Percentiles rank a stretch among this genome's conserved stretches.
Evolutionary conservation across 2,329 filamentous ascomycete genomes (phyloP).

Genomic region (Coniochaeta pulveracea): DNA sequence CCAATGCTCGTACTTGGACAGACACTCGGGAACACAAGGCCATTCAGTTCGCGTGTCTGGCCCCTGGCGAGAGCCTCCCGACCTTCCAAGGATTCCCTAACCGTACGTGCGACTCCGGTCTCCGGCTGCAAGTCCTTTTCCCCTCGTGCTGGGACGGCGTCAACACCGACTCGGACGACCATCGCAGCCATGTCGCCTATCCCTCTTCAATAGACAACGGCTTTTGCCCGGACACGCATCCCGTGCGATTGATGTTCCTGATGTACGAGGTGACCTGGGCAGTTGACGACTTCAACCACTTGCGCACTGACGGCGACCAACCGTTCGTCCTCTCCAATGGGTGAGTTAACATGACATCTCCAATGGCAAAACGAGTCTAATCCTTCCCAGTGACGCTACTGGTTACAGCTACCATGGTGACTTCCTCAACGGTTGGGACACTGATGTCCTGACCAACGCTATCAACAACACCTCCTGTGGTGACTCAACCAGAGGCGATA

Average conservation of each 20-base stretch:
- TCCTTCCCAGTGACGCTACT: slow-evolving; percentile 20
- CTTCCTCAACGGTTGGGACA: slow-evolving; percentile 50
- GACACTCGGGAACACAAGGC: slow-evolving; percentile 26
- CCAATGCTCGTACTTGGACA: slow-evolving; percentile 35
- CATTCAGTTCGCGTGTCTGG: slow-evolving; percentile 8
- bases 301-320: slow-evolving; percentile 28
- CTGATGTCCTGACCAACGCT: slow-evolving; percentile 33
- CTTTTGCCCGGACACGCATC: slow-evolving; percentile 35
- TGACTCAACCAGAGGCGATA: slow-evolving; percentile 26
- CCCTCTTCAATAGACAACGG: slow-evolving; percentile 34
- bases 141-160: slow-evolving; percentile 12
- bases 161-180: slow-evolving; percentile 9
- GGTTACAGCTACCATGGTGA: slow-evolving; percentile 46
- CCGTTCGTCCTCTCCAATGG: slow-evolving; percentile 38
- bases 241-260: slow-evolving; percentile 42
- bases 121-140: slow-evolving; percentile 9
- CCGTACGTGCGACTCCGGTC: slow-evolving; percentile 15
- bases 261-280: slow-evolving; percentile 50
- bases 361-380: not conserved
- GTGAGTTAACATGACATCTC: slow-evolving; percentile 6
- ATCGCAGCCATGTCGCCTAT: slow-evolving; percentile 29
- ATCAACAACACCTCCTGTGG: slow-evolving; percentile 20
- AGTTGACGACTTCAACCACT: slow-evolving; percentile 34
- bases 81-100: slow-evolving; percentile 6
- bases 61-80: slow-evolving; percentile 5